Percentiles rank a stretch among this genome's conserved stretches.
phyloP scores from a whole-genome alignment of 2,329 filamentous ascomycete species.

The Xylariales sp. region DNA sequence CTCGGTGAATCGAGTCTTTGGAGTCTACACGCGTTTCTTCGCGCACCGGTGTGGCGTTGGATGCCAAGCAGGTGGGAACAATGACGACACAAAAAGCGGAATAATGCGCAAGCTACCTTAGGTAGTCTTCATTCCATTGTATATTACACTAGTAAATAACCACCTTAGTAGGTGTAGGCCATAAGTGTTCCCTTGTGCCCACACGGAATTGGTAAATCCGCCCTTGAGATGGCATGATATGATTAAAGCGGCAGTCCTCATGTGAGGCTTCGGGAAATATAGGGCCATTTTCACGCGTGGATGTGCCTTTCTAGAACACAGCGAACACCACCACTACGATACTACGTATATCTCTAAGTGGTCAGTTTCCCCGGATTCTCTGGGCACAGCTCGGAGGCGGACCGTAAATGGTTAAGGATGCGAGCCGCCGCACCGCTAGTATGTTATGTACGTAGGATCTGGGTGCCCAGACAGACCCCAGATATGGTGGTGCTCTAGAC shows the following conservation, averaged over 20 bases:
- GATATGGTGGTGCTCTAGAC: neutral
- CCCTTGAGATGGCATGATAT: neutral
- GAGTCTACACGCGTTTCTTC: constrained; percentile 3
- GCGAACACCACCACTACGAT: too few relatives aligned
- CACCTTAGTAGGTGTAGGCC: too few relatives aligned
- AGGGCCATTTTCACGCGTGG: too few relatives aligned
- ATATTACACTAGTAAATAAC: too few relatives aligned
- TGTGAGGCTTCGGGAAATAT: neutral
- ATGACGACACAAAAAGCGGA: constrained; percentile 22
- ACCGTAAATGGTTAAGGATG: constrained; percentile 11
- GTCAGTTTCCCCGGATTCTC: constrained; percentile 18
- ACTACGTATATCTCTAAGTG: neutral
- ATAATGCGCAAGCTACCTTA: too few relatives aligned
- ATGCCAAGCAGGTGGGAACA: constrained; percentile 15
- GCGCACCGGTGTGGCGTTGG: neutral
- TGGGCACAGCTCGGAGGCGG: neutral
- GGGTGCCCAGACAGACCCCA: too few relatives aligned
- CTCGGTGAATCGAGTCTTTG: neutral
- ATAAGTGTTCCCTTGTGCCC: too few relatives aligned
- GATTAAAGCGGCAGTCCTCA: neutral
- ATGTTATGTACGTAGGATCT: neutral
- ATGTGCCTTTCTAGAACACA: neutral
- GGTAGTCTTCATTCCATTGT: too few relatives aligned
- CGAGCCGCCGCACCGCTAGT: constrained; percentile 10
- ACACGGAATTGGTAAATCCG: too few relatives aligned